Evolutionary conservation across 2,329 filamentous ascomycete genomes (phyloP).

Genomic region (Pezicula neosporulosa): DNA sequence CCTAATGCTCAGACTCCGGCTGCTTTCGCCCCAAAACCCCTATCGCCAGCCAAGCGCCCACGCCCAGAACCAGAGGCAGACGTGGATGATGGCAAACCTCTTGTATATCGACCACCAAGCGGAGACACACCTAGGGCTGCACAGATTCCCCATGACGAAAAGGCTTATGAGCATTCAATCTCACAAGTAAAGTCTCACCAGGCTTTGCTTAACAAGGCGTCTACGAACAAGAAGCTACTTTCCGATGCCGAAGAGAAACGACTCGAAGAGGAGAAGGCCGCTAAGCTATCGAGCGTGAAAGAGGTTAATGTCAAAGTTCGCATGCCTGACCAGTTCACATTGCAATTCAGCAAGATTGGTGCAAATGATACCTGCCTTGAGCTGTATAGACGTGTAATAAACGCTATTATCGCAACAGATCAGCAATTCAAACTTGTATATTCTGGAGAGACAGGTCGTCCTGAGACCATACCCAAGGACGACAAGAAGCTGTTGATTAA

Average conservation of each 20-base stretch:
- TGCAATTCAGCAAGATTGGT: constrained; percentile 67
- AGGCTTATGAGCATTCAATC: constrained; percentile 74
- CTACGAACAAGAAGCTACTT: constrained; percentile 72
- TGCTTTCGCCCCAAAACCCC: constrained; percentile 1
- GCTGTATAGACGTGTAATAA: constrained; percentile 72
- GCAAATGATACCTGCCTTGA: constrained; percentile 65
- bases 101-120: constrained; percentile 75
- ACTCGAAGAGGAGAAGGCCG: constrained; percentile 61
- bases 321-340: constrained; percentile 81
- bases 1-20: background rate
- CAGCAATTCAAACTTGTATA: constrained; percentile 69
- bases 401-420: constrained; percentile 61
- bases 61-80: constrained; percentile 8
- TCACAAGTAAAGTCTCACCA: constrained; percentile 76
- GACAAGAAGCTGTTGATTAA: constrained; percentile 60
- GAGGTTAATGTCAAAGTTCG: constrained; percentile 75
- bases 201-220: constrained; percentile 55
- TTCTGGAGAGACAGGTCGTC: constrained; percentile 18
- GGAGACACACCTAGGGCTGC: constrained; percentile 75
- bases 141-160: constrained; percentile 60
- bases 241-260: constrained; percentile 80
- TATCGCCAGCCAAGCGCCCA: constrained; percentile 7
- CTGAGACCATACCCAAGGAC: constrained; percentile 36
- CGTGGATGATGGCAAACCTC: constrained; percentile 37
- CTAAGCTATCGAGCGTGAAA: constrained; percentile 62